Percentiles rank a stretch among this genome's conserved stretches.
Conservation (phyloP, 2,329 filamentous ascomycete genomes). For the Aspergillus clavatus region DNA sequence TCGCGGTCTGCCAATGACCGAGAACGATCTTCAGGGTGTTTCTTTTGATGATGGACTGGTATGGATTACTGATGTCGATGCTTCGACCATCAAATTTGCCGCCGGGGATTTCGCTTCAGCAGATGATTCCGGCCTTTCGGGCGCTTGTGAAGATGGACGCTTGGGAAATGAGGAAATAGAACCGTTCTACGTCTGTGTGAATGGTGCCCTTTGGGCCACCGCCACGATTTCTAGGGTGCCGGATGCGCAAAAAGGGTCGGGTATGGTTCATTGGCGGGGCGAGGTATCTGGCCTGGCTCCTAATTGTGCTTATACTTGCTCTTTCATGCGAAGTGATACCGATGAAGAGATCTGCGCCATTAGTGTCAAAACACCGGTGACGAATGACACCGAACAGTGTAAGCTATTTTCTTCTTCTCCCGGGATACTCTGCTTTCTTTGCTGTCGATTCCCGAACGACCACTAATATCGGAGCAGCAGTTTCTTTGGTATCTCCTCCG, state of each 20-base stretch:
- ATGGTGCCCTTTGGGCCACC: conserved; percentile 62
- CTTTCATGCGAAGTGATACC: conserved; percentile 55
- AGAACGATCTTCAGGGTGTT: conserved; percentile 40
- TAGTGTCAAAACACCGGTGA: conserved; percentile 58
- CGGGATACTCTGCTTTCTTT: background rate
- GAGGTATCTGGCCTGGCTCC: conserved; percentile 62
- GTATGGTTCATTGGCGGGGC: conserved; percentile 51
- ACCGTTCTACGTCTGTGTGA: conserved; percentile 62
- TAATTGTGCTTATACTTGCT: conserved; percentile 60
- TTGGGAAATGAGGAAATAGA: conserved; percentile 39
- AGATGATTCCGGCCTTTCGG: conserved; percentile 30
- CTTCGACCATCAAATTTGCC: conserved; percentile 45
- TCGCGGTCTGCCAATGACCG: conserved; percentile 37
- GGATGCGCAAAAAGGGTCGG: conserved; percentile 42
- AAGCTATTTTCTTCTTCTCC: conserved; percentile 19
- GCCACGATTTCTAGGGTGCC: conserved; percentile 49
- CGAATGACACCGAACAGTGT: conserved; percentile 57
- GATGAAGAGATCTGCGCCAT: conserved; percentile 55
- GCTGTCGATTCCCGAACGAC: background rate
- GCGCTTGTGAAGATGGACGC: conserved; percentile 25
- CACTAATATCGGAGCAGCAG: conserved; percentile 12
- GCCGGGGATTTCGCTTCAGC: conserved; percentile 37
- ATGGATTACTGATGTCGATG: conserved; percentile 45
- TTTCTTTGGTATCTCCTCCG: conserved; percentile 43
- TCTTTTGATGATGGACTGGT: conserved; percentile 41